phyloP scores from a whole-genome alignment of 768 basidiomycete genomes.

The Hypsizygus marmoreus region DNA sequence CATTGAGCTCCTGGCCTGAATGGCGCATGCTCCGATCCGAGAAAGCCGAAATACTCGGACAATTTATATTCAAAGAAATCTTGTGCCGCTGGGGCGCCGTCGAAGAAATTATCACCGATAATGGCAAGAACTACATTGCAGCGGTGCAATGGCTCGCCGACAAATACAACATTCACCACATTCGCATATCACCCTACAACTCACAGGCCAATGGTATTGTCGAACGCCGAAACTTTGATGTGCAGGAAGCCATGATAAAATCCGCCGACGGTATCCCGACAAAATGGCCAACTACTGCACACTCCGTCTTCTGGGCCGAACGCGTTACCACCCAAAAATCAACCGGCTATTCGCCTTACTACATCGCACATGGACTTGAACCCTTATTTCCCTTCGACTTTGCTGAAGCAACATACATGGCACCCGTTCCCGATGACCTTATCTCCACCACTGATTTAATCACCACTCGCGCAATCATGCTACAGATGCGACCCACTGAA shows the following conservation, averaged over 20 bases:
- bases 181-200: constrained; percentile 44
- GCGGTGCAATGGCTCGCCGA: constrained; percentile 19
- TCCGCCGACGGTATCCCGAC: constrained; percentile 26
- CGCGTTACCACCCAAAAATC: constrained; percentile 27
- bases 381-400: constrained; percentile 34
- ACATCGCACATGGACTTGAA: constrained; percentile 32
- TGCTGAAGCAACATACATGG: constrained; percentile 20
- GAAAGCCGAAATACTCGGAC: constrained; percentile 18
- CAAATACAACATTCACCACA: constrained; percentile 36
- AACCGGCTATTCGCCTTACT: constrained; percentile 36
- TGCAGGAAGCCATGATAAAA: constrained; percentile 31
- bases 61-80: constrained; percentile 30
- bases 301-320: constrained; percentile 34
- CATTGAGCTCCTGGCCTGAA: constrained; percentile 23
- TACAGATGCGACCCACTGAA: no score
- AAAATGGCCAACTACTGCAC: constrained; percentile 30
- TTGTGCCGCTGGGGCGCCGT: constrained; percentile 40
- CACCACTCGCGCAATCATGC: no score
- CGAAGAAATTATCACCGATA: no score
- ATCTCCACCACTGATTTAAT: constrained; percentile 20
- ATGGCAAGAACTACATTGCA: constrained; percentile 30
- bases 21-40: constrained; percentile 20
- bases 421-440: no score
- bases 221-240: constrained; percentile 30
- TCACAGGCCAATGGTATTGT: constrained; percentile 40